These are phyloP conservation scores for Lepiota venenata DNA, from an alignment of 768 basidiomycete genomes.

Conservation along the genomic window DNA sequence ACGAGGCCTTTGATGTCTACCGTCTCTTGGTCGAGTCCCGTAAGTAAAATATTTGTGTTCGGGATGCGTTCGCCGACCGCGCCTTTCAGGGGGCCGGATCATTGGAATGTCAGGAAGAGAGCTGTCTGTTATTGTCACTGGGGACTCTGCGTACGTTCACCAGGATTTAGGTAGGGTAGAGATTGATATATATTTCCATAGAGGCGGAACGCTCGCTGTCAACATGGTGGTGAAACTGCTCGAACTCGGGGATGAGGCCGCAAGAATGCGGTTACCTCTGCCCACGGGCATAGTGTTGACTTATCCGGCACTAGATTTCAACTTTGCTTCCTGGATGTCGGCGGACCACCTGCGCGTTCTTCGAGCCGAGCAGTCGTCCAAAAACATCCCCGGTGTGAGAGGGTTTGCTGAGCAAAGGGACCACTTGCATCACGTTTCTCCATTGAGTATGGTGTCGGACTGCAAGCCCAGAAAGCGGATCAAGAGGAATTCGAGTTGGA, in stretches of 20 bases:
- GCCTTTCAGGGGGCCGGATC: conserved; percentile 53
- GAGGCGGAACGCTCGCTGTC: conserved; percentile 85
- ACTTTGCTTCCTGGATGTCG: conserved; percentile 97
- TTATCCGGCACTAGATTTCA: conserved; percentile 94
- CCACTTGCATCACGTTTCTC: conserved; percentile 86
- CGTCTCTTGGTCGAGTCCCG: conserved; percentile 72
- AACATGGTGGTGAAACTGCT: conserved; percentile 84
- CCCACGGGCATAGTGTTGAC: conserved; percentile 85
- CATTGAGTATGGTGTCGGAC: conserved; percentile 88
- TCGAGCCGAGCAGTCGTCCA: conserved; percentile 83
- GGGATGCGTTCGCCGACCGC: background rate
- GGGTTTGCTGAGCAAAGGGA: conserved; percentile 78
- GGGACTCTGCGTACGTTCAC: conserved; percentile 92
- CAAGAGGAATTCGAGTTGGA: conserved; percentile 57
- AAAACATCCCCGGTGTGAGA: conserved; percentile 69
- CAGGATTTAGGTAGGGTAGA: background rate
- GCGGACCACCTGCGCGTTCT: conserved; percentile 79
- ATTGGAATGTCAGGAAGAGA: conserved; percentile 88
- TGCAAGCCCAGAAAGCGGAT: conserved; percentile 46
- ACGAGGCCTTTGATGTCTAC: conserved; percentile 93
- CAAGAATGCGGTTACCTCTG: conserved; percentile 47
- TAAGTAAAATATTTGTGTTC: conserved; percentile 20
- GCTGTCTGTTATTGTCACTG: conserved; percentile 76
- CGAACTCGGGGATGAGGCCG: conserved; percentile 48
- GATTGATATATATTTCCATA: conserved; percentile 25